A percentile compares a stretch with the other conserved stretches of the same genome.
phyloP scores from a whole-genome alignment of 306 rosid genomes.

The Inga oerstediana region DNA sequence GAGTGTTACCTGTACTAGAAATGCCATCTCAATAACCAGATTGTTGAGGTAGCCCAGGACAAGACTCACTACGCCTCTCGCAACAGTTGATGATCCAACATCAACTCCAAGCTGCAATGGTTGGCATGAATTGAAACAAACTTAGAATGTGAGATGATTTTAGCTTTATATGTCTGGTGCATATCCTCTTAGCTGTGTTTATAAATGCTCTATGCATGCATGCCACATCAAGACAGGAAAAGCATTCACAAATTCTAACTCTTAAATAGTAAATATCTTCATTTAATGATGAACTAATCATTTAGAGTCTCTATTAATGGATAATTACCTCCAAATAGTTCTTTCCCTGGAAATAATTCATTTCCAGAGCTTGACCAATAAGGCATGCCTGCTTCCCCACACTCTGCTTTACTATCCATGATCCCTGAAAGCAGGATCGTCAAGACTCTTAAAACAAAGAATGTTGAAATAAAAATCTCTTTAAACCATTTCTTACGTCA shows the following conservation, averaged over 20 bases:
- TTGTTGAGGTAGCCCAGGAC: slow-evolving; percentile 94
- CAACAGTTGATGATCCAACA: slow-evolving; percentile 89
- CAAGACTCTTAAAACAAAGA: slow-evolving; percentile 20
- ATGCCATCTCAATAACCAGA: slow-evolving; percentile 94
- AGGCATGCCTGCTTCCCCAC: slow-evolving; percentile 98
- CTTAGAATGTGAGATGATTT: slow-evolving; percentile 1
- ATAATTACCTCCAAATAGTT: slow-evolving; percentile 85
- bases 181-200: neutral
- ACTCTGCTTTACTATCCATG: slow-evolving; percentile 98
- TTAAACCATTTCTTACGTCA: neutral
- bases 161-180: slow-evolving; percentile 15
- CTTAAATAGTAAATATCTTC: neutral
- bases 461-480: neutral
- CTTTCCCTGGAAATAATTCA: slow-evolving; percentile 73
- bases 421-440: slow-evolving; percentile 64
- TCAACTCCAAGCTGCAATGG: slow-evolving; percentile 68
- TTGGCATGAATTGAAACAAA: slow-evolving; percentile 32
- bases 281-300: neutral
- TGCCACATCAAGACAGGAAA: slow-evolving; percentile 12
- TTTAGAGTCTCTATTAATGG: neutral
- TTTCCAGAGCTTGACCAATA: slow-evolving; percentile 83
- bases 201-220: neutral
- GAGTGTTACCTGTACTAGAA: slow-evolving; percentile 76
- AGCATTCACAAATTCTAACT: slow-evolving; percentile 4
- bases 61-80: slow-evolving; percentile 90